A percentile compares a stretch with the other conserved stretches of the same genome.
Evolutionary conservation across 306 rosid genomes (phyloP).

Genomic region (Hippophae tibetana): DNA sequence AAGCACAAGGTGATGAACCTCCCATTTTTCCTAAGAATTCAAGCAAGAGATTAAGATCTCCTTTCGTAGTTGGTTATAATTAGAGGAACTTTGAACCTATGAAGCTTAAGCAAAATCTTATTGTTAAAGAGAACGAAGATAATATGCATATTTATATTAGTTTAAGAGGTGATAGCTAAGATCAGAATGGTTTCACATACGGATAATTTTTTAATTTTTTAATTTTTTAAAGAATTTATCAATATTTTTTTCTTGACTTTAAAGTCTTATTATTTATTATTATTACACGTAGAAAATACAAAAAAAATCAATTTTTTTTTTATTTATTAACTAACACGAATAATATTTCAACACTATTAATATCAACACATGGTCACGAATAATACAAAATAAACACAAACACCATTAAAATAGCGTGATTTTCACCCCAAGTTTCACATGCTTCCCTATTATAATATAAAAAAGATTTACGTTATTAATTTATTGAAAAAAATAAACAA

Average conservation of each 20-base stretch:
- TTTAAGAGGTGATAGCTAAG: slow-evolving; percentile 15
- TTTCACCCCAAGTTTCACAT: slow-evolving; percentile 23
- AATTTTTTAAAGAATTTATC: too few relatives aligned
- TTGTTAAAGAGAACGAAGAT: slow-evolving; percentile 23
- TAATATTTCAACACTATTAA: too few relatives aligned
- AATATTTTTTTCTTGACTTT: too few relatives aligned
- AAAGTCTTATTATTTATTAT: too few relatives aligned
- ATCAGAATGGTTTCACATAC: slow-evolving; percentile 44
- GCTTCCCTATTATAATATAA: slow-evolving; percentile 28
- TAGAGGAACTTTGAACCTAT: neutral
- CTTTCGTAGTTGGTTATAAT: neutral
- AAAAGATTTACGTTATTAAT: slow-evolving; percentile 2
- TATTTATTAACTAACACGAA: too few relatives aligned
- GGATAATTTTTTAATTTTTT: too few relatives aligned
- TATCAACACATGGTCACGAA: too few relatives aligned
- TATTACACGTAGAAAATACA: too few relatives aligned
- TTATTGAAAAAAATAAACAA: neutral
- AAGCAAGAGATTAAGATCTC: neutral
- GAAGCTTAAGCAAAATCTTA: slow-evolving; percentile 4
- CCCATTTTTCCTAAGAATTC: slow-evolving; percentile 22
- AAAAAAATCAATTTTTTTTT: too few relatives aligned
- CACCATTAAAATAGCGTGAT: too few relatives aligned
- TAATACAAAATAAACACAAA: too few relatives aligned
- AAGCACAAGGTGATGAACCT: slow-evolving; percentile 70
- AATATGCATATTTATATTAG: slow-evolving; percentile 41